These are phyloP conservation scores for Omphalotus guepiniiformis DNA, from an alignment of 768 basidiomycete species.

Conservation along the genomic window DNA sequence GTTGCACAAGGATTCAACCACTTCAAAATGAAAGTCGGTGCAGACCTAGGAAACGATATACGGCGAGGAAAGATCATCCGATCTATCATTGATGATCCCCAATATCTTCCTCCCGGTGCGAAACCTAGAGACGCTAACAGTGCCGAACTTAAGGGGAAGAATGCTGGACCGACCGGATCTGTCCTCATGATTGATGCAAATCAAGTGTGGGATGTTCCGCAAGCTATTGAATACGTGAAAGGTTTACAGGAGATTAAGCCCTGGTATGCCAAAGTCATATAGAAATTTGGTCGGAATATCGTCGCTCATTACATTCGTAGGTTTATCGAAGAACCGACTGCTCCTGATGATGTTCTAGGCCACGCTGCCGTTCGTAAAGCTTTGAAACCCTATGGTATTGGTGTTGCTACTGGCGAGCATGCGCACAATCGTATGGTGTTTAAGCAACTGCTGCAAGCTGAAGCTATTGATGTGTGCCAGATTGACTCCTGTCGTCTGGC, in stretches of 20 bases:
- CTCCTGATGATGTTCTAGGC: constrained; percentile 86
- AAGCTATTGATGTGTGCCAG: constrained; percentile 93
- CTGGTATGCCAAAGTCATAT: too few species aligned
- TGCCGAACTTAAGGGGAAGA: constrained; percentile 75
- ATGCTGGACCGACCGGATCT: constrained; percentile 89
- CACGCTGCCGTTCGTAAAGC: constrained; percentile 78
- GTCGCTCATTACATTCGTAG: too few species aligned
- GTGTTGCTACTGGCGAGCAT: constrained; percentile 93
- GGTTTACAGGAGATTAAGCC: constrained; percentile 77
- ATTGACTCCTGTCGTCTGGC: constrained; percentile 94
- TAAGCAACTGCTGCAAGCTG: constrained; percentile 87
- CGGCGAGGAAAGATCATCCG: constrained; percentile 87
- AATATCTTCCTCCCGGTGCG: constrained; percentile 61
- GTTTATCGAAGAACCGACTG: constrained; percentile 95
- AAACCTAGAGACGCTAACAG: constrained; percentile 56
- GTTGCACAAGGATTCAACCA: constrained; percentile 90
- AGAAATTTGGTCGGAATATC: background rate
- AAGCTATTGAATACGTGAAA: constrained; percentile 90
- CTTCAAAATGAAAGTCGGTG: constrained; percentile 99
- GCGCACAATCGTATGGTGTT: constrained; percentile 95
- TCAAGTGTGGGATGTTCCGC: constrained; percentile 92
- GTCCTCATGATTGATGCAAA: constrained; percentile 98
- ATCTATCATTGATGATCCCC: constrained; percentile 92
- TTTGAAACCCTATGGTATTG: constrained; percentile 74
- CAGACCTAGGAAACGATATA: constrained; percentile 74